Evolutionary conservation across 225 moss, liverwort and hornwort genomes (phyloP).

Genomic region (Marchantia polymorpha): DNA sequence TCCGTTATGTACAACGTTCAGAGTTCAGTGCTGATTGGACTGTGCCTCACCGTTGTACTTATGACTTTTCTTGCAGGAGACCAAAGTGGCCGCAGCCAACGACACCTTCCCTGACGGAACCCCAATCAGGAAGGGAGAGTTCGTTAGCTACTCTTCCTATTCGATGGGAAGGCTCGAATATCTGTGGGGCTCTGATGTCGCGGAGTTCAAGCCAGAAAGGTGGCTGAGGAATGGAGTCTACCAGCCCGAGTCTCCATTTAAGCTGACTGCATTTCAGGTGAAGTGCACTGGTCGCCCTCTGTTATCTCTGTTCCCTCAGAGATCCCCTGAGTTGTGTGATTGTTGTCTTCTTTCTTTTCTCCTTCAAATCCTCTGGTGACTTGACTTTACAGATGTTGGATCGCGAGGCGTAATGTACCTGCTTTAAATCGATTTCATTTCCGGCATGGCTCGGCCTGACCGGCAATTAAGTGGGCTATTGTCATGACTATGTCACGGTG

Average conservation of each 20-base stretch:
- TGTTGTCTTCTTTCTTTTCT: not conserved
- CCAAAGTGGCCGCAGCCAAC: constrained; percentile 42
- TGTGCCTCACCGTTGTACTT: not conserved
- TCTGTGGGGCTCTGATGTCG: constrained; percentile 75
- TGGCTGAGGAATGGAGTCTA: constrained; percentile 73
- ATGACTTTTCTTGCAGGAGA: constrained; percentile 30
- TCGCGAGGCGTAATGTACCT: too few species aligned
- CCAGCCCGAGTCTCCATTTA: constrained; percentile 62
- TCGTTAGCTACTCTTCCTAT: constrained; percentile 56
- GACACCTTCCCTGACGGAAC: constrained; percentile 75
- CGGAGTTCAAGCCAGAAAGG: constrained; percentile 67
- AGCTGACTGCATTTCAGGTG: constrained; percentile 70
- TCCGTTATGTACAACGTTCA: not conserved
- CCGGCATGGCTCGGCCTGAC: too few species aligned
- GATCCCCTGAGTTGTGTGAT: too few species aligned
- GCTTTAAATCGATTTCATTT: too few species aligned
- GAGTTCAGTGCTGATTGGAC: not conserved
- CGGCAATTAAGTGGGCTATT: too few species aligned
- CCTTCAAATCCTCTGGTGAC: not conserved
- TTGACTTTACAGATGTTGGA: not conserved
- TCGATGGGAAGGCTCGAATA: constrained; percentile 73
- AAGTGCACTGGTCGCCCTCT: not conserved
- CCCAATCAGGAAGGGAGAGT: constrained; percentile 44
- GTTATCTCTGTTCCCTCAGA: too few species aligned
- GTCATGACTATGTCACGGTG: not conserved